Evolutionary conservation across 257 asterid species (phyloP).

Genomic region (Jacaranda copaia): DNA sequence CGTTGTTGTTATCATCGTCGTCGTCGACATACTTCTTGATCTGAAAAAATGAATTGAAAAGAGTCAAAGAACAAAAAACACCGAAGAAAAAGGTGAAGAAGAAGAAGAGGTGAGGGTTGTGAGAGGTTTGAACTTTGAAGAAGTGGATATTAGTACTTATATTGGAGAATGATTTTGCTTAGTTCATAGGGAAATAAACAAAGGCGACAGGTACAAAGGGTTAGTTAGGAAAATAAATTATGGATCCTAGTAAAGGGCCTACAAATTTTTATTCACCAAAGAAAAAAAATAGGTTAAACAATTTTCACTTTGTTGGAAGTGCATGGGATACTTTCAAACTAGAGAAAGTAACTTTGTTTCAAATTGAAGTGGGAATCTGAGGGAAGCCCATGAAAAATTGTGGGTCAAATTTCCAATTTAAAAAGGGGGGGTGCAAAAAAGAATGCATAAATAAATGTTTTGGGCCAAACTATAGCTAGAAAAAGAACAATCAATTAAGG

Average conservation of each 20-base stretch:
- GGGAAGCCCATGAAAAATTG: slow-evolving; percentile 39
- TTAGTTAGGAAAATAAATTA: slow-evolving; percentile 25
- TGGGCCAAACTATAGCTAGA: slow-evolving; percentile 19
- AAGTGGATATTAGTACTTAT: slow-evolving; percentile 28
- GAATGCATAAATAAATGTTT: not conserved
- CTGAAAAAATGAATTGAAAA: not conserved
- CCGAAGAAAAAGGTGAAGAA: not conserved
- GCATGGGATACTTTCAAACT: slow-evolving; percentile 29
- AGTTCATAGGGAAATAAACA: slow-evolving; percentile 48
- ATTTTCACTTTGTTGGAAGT: slow-evolving; percentile 29
- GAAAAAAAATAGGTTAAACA: too few relatives aligned
- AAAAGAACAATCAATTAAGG: slow-evolving; percentile 27
- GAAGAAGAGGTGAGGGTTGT: not conserved
- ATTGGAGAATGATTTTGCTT: slow-evolving; percentile 41
- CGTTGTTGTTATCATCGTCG: not conserved
- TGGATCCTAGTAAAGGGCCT: slow-evolving; percentile 32
- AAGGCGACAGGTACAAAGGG: slow-evolving; percentile 47
- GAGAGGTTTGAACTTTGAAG: slow-evolving; percentile 21
- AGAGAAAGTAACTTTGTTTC: not conserved
- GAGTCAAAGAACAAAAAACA: not conserved
- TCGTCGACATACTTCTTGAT: slow-evolving; percentile 21
- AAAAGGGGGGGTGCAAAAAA: slow-evolving; percentile 8
- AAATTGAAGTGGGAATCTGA: slow-evolving; percentile 39
- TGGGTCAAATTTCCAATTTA: slow-evolving; percentile 32
- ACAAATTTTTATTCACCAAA: too few relatives aligned